Evolutionary conservation across 352 stramenopile genomes (phyloP), one percentile per base, ranked within the genome.

Genomic region (Phytopythium montanum): DNA sequence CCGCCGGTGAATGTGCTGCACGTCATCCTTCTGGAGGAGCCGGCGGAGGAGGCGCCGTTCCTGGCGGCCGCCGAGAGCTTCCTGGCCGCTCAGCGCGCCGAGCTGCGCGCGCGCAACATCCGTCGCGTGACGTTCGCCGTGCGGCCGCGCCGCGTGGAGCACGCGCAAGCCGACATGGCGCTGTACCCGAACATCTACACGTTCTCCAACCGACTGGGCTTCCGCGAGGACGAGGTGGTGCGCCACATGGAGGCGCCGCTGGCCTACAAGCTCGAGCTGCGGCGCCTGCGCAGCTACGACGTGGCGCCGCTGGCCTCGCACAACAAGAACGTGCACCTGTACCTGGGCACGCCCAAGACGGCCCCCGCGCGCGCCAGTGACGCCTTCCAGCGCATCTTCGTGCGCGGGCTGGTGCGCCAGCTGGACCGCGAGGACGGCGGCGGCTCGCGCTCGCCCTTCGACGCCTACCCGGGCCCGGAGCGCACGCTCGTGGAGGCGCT

Each of bases 261-360:
- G 21, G 97, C 96, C 5, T 98, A 98, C 79, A 97, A 99, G 79
- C 87, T 99, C n/a, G 97, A 99, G 65, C 84, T 99, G 69, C 80
- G 86, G 59, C 91, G 97, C 56, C 77, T 99, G 16, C 80, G 93
- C 51, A 99, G 99, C 79, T 99, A 99, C 81, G 96, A 80, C 62
- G 92, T 99, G 0, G 85, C 73, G 42, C 90, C 96, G 33, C 76
- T 99, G n/a, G 84, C 87, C 28, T 93, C 88, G 7, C 84, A 94
- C 55, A 94, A 98, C 68, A 98, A 98, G 65, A 98, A 99, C 68
- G 94, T 99, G 54, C 98, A 99, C 73, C 70, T 99, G 59, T 99
- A 99, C 82, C 81, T 98, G 66, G 96, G 94, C 23, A 96, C 92
- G 69, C 96, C 96, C 46, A 98, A 97, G 72, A 62, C 82, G 45